Evolutionary conservation across 2,329 filamentous ascomycete genomes (phyloP), one percentile per base, ranked within the genome.

Genomic region (Stagonosporopsis vannaccii): DNA sequence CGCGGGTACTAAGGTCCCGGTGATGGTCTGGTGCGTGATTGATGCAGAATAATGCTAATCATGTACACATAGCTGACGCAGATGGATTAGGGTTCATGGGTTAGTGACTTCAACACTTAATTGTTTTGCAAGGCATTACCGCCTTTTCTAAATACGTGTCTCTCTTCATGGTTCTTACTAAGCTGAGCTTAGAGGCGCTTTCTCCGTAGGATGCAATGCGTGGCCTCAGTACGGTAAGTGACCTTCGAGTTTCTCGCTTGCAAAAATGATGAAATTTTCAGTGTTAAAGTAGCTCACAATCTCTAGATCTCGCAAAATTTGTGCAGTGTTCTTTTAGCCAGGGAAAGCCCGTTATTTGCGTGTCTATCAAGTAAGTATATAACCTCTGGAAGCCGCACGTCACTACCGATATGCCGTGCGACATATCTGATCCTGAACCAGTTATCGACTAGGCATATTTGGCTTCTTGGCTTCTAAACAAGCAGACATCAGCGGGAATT

Each of bases 171-270:
- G 6, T 23, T 23, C 9, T 12, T 68, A 30, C 43, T 43, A 20
- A 43, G 4, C 20, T 17, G 6, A 19, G 41, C 20, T 13, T 13
- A 43, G 41, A 43, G 41, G 41, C 41, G 41, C 78, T 0, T 77
- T 82, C 32, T 70, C 72, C 6, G 74, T 80, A 8, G 83, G 82
- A 7, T 79, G 78, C 2, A 82, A 80, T 36, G 81, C 73, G 4
- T 85, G 81, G 78, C 83, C 83, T 1, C 80, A 85, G 47, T 83
- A 81, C 61, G 58, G 84, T 52, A 66, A 80, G 41, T 43, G 41
- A 13, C 15, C 19, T 20, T 13, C n/a, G n/a, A 20, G n/a, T 43
- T 25, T 3, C 20, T 13, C 2, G 13, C 19, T 32, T 22, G 6
- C 41, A 32, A n/a, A 3, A n/a, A 25, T 39, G 36, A 17, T 20